These are phyloP conservation scores for Olyra latifolia DNA, from an alignment of 176 grass and related monocot genomes.

Conservation along the genomic window DNA sequence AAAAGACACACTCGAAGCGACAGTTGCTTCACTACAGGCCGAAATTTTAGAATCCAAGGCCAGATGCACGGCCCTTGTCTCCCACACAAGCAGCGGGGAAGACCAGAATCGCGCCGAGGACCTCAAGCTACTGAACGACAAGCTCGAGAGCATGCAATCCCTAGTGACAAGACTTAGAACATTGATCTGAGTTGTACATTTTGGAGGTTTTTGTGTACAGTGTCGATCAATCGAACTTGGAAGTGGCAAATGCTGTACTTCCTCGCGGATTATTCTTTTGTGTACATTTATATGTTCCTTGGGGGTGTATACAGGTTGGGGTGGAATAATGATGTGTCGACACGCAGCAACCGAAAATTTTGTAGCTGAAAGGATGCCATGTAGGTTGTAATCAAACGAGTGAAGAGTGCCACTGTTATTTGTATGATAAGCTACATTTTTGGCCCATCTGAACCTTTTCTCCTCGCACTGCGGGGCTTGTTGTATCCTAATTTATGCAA, in stretches of 20 bases:
- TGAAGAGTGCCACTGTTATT: background rate
- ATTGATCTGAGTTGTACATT: constrained; percentile 52
- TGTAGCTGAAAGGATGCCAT: constrained; percentile 36
- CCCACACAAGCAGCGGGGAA: constrained; percentile 36
- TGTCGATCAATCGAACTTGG: constrained; percentile 14
- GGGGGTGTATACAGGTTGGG: constrained; percentile 31
- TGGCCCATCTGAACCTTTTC: background rate
- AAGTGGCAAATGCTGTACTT: constrained; percentile 40
- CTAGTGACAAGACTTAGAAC: constrained; percentile 65
- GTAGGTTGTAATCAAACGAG: constrained; percentile 25
- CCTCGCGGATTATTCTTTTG: constrained; percentile 44
- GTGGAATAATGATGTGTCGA: constrained; percentile 37
- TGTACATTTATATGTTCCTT: constrained; percentile 53
- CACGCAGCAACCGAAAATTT: constrained; percentile 30
- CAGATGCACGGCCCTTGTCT: constrained; percentile 57
- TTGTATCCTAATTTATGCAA: background rate
- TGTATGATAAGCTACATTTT: constrained; percentile 20
- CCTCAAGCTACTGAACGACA: constrained; percentile 57
- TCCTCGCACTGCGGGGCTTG: background rate
- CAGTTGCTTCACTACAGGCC: constrained; percentile 59
- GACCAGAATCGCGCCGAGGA: constrained; percentile 43
- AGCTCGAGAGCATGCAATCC: constrained; percentile 84
- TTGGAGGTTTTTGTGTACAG: constrained; percentile 34
- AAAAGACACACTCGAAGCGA: constrained; percentile 63
- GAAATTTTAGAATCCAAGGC: constrained; percentile 73